phyloP scores from a whole-genome alignment of 306 rosid species.

The apple (Malus domestica) region ASM211411v1 NC_041800.1:7318001-7318500 shows the following conservation, averaged over 20 bases:
- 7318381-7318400: background rate
- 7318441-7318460: background rate
- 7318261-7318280: too few relatives aligned
- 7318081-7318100: too few relatives aligned
- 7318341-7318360: background rate
- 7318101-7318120: too few relatives aligned
- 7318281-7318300: background rate
- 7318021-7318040: too few relatives aligned
- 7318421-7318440: background rate
- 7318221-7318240: background rate
- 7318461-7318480: background rate
- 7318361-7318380: background rate
- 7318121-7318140: too few relatives aligned
- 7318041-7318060: too few relatives aligned
- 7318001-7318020: too few relatives aligned
- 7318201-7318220: background rate
- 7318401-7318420: background rate
- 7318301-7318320: too few relatives aligned
- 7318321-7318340: too few relatives aligned
- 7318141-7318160: too few relatives aligned
- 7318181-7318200: background rate
- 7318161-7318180: too few relatives aligned
- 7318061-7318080: too few relatives aligned
- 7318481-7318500: background rate
- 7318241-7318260: background rate